phyloP scores from a whole-genome alignment of 345 rosid species.

The Lenwebbia sp. region DNA sequence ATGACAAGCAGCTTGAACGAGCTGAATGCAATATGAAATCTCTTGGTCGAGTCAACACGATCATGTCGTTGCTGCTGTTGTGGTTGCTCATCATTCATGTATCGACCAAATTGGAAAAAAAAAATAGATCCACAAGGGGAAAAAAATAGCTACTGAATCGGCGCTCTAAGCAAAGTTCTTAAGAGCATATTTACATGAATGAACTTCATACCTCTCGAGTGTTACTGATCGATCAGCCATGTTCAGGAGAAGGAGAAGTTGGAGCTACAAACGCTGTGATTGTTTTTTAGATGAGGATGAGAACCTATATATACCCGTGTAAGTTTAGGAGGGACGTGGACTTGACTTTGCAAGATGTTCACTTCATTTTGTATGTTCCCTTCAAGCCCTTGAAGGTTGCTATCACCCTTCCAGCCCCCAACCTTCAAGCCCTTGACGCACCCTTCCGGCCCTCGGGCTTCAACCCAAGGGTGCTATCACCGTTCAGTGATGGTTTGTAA shows the following conservation, averaged over 20 bases:
- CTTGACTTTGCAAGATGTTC: not conserved
- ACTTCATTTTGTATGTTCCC: too few relatives aligned
- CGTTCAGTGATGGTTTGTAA: too few relatives aligned
- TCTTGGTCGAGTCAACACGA: too few relatives aligned
- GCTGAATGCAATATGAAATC: too few relatives aligned
- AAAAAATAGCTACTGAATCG: not conserved
- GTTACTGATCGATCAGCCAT: not conserved
- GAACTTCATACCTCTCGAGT: not conserved
- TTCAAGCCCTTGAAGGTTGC: too few relatives aligned
- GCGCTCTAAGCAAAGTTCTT: not conserved
- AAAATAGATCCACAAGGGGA: not conserved
- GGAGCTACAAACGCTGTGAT: not conserved
- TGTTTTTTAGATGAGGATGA: not conserved
- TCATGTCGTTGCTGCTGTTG: rapidly evolving
- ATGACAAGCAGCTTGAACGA: too few relatives aligned
- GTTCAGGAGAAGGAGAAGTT: not conserved
- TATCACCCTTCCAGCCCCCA: too few relatives aligned
- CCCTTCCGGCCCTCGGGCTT: too few relatives aligned
- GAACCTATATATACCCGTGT: not conserved
- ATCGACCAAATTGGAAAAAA: not conserved
- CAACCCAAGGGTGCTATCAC: too few relatives aligned
- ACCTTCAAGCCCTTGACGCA: too few relatives aligned
- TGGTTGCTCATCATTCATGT: not conserved
- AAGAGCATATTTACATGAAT: not conserved
- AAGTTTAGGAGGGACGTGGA: not conserved